Conservation (phyloP, 2,329 filamentous ascomycete genomes). For the Orbilia oligospora region DNA sequence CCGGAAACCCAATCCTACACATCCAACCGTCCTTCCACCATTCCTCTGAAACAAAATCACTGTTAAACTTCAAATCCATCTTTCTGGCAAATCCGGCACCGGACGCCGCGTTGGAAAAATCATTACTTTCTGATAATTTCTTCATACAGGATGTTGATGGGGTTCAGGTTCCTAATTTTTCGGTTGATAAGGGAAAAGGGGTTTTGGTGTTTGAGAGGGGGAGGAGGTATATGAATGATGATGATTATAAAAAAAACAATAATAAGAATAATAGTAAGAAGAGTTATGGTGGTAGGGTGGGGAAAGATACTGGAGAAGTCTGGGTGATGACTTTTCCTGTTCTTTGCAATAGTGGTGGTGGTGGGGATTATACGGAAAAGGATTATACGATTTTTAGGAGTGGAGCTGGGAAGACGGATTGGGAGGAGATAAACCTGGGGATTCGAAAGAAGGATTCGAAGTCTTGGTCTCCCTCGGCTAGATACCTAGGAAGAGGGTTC, state of each 20-base stretch:
- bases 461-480: conserved; percentile 27
- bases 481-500: conserved; percentile 47
- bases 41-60: not conserved
- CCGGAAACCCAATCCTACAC: conserved; percentile 50
- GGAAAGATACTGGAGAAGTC: conserved; percentile 27
- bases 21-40: conserved; percentile 53
- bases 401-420: conserved; percentile 16
- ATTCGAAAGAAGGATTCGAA: conserved; percentile 28
- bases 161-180: conserved; percentile 43
- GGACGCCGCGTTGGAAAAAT: not conserved
- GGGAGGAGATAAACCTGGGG: conserved; percentile 28
- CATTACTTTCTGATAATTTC: conserved; percentile 34
- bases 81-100: conserved; percentile 37
- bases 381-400: conserved; percentile 28
- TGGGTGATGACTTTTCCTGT: conserved; percentile 46
- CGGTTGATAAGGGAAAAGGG: not conserved
- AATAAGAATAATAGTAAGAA: too few relatives aligned
- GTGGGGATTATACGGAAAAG: not conserved
- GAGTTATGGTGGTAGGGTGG: not conserved
- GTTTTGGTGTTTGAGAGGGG: conserved; percentile 25
- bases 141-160: conserved; percentile 40
- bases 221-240: too few relatives aligned
- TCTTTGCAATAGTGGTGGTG: not conserved
- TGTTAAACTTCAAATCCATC: conserved; percentile 44
- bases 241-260: too few relatives aligned